Conservation (phyloP, 2,329 filamentous ascomycete species). For the Penicillium sumatraense region DNA sequence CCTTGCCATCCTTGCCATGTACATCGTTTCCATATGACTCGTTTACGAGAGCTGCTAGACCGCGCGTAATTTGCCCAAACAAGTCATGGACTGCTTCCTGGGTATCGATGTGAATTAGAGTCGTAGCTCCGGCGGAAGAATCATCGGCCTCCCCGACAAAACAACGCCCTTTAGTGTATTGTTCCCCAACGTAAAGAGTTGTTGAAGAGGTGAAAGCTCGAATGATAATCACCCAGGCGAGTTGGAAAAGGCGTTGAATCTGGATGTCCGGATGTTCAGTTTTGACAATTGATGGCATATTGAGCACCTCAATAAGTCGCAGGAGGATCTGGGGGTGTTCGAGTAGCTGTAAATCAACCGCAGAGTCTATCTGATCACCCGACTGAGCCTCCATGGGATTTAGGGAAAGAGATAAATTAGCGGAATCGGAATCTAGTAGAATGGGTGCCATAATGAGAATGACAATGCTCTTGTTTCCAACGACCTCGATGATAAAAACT, state of each 20-base stretch:
- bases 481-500: background rate
- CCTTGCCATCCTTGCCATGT: background rate
- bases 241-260: conserved; percentile 18
- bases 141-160: conserved; percentile 10
- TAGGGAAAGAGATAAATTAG: background rate
- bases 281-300: background rate
- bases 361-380: background rate
- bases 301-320: conserved; percentile 7
- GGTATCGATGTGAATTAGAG: conserved; percentile 15
- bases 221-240: conserved; percentile 13
- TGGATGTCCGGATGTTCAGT: conserved; percentile 13
- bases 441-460: conserved; percentile 12
- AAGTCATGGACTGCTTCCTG: conserved; percentile 12
- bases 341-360: conserved; percentile 20
- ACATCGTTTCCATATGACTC: background rate
- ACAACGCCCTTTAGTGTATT: conserved; percentile 11
- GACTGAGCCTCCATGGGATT: background rate
- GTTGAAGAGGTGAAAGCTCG: conserved; percentile 13
- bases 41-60: background rate
- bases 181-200: conserved; percentile 13
- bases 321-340: conserved; percentile 10
- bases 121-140: background rate
- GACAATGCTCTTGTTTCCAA: background rate
- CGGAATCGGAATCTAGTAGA: conserved; percentile 5
- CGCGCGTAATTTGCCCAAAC: background rate